Base-by-base conservation (phyloP, 768 basidiomycete genomes). In the Kwoniella newhampshirensis region DNA sequence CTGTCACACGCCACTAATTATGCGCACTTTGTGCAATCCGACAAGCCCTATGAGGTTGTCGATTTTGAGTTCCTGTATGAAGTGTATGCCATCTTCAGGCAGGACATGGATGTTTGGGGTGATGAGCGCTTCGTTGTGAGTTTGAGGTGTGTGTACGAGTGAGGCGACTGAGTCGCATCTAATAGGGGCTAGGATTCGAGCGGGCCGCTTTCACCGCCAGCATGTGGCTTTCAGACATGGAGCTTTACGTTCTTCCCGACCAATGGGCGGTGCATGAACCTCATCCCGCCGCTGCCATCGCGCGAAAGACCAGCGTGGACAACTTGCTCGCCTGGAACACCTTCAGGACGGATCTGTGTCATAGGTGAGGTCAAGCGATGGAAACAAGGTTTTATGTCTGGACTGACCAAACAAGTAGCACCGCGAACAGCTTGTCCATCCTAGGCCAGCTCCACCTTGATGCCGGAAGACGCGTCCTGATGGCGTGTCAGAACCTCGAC, bases 1-100 rank as follows among this genome's bases (percentile, higher is more conserved):
- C 21, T 50, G 11, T 50, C 49, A 18, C 49, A 50, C 27, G 49
- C 49, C 23, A 50, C 49, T 12, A 36, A 50, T n/a, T 50, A 50
- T n/a, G 26, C n/a, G 5, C 49, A 23, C 9, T 26, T n/a, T 21
- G 17, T 50, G 35, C 13, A 39, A 15, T 17, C 49, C 4, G 49
- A 20, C 9, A 17, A 9, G 3, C 23, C 49, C 5, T 50, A 50
- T 37, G 28, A 37, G 15, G 49, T 50, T 12, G 26, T 11, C 15
- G 36, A 50, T 1, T 50, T 37, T 23, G 49, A 50, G 26, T 39
- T 50, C 25, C 20, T 32, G 6, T 50, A 50, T 23, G 49, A 50
- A 18, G 36, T 50, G 7, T 50, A 50, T 25, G 49, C 35, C n/a
- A 50, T 50, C 12, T 50, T 50, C 49, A 50, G 36, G n/a, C n/a